phyloP scores from a whole-genome alignment of 2,329 filamentous ascomycete species.

The Cladosporium sp. region DNA sequence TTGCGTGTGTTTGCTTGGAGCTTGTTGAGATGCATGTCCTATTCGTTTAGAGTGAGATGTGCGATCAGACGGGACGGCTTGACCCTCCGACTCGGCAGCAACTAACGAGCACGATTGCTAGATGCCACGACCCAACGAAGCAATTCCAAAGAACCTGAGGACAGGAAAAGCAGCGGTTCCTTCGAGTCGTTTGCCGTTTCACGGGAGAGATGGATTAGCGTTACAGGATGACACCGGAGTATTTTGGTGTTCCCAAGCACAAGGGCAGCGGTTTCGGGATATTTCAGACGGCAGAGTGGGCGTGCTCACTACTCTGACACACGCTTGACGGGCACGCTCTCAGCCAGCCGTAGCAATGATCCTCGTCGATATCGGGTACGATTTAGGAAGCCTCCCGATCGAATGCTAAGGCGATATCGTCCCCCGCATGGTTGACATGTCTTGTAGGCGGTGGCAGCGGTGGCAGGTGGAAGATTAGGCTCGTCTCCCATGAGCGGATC shows the following conservation, averaged over 20 bases:
- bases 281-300: neutral
- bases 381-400: neutral
- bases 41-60: neutral
- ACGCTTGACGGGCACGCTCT: slow-evolving; percentile 2
- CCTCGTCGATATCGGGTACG: neutral
- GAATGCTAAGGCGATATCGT: neutral
- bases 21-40: neutral
- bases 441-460: slow-evolving; percentile 1
- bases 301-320: neutral
- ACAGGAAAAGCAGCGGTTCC: neutral
- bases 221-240: slow-evolving; percentile 13
- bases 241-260: neutral
- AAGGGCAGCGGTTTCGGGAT: slow-evolving; percentile 6
- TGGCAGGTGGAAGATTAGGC: neutral
- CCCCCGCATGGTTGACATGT: slow-evolving; percentile 3
- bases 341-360: neutral
- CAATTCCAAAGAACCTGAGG: neutral
- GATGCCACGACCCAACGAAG: neutral
- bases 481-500: neutral
- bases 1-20: neutral
- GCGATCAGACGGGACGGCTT: slow-evolving; percentile 1
- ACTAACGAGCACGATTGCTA: neutral
- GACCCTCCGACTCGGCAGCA: neutral
- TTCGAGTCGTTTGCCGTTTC: neutral
- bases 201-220: slow-evolving; percentile 7